Conservation (phyloP, 768 basidiomycete genomes). For the Dacryopinax primogenitus region DNA sequence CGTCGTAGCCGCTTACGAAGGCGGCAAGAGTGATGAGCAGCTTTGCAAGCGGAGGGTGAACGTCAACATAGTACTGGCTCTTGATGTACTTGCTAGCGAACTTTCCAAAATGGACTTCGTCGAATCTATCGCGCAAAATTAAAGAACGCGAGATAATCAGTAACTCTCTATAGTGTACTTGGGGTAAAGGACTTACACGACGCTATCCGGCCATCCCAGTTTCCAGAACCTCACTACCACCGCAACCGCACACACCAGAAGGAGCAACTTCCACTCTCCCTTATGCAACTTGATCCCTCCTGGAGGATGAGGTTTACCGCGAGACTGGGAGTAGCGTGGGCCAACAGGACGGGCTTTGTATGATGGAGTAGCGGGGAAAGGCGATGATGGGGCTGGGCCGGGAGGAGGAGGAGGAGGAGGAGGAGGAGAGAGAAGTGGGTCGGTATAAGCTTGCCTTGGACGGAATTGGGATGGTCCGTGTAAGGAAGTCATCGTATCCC, state of each 20-base stretch:
- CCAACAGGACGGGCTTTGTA: background rate
- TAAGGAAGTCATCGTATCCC: background rate
- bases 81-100: constrained; percentile 92
- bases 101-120: constrained; percentile 97
- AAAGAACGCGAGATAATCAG: background rate
- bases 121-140: constrained; percentile 48
- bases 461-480: background rate
- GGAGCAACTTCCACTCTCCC: constrained; percentile 67
- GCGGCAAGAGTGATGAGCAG: constrained; percentile 85
- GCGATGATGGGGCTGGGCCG: background rate
- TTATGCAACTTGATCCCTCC: background rate
- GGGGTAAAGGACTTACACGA: constrained; percentile 54
- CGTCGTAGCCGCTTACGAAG: constrained; percentile 77
- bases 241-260: constrained; percentile 54
- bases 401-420: background rate
- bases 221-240: constrained; percentile 72
- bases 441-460: background rate
- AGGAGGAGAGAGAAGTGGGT: background rate
- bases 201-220: constrained; percentile 73
- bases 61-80: constrained; percentile 82
- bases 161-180: background rate
- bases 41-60: constrained; percentile 95
- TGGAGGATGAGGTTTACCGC: background rate
- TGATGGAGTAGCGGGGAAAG: background rate
- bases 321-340: background rate